Conservation (phyloP, 805 yeast genomes). For the Candida jianshihensis region DNA sequence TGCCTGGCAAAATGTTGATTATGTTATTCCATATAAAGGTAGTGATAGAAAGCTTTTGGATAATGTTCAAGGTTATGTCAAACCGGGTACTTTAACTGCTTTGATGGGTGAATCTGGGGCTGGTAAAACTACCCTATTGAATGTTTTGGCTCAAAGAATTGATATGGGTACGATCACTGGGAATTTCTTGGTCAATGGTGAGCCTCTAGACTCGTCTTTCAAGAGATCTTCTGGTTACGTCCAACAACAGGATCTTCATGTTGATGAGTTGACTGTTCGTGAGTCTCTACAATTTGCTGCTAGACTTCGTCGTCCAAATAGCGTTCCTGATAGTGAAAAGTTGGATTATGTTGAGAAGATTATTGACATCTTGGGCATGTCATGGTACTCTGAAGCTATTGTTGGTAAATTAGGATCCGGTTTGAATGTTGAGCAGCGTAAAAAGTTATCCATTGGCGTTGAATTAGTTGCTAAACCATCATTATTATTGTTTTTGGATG, state of each 20-base stretch:
- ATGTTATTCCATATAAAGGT: conserved; percentile 25
- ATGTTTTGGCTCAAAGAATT: conserved; percentile 49
- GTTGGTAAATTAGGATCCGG: conserved; percentile 1
- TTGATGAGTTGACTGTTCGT: conserved; percentile 1
- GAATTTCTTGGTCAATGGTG: conserved; percentile 1
- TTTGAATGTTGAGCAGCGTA: conserved; percentile 1
- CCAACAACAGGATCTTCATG: conserved; percentile 1
- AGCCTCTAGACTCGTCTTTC: neutral
- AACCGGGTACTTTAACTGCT: conserved; percentile 71
- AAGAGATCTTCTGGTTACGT: conserved; percentile 1
- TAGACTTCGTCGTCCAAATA: conserved; percentile 1
- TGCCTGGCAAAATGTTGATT: conserved; percentile 27
- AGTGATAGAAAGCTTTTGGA: conserved; percentile 45
- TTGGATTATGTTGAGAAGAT: conserved; percentile 1
- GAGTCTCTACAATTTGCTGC: conserved; percentile 1
- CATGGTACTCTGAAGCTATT: conserved; percentile 1
- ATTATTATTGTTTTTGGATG: conserved; percentile 1
- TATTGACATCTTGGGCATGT: neutral
- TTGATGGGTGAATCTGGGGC: conserved; percentile 70
- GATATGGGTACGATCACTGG: conserved; percentile 39
- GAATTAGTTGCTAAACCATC: conserved; percentile 1
- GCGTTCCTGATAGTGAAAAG: neutral
- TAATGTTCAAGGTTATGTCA: conserved; percentile 68
- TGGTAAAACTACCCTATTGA: conserved; percentile 63
- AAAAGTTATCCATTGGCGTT: conserved; percentile 1